Conservation (phyloP, 2,329 filamentous ascomycete species). For the Curvularia hawaiiensis region DNA sequence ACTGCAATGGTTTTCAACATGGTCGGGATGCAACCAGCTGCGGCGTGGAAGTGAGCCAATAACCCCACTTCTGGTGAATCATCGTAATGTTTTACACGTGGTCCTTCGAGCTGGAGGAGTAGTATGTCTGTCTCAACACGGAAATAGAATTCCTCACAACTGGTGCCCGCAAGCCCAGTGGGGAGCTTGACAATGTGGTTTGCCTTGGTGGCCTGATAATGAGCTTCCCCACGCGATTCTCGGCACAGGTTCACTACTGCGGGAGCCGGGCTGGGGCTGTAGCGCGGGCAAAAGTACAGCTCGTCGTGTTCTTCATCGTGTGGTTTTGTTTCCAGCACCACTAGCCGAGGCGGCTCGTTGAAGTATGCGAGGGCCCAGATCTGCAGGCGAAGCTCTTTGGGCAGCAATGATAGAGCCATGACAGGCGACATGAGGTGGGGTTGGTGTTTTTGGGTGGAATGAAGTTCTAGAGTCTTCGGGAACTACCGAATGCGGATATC, state of each 20-base stretch:
- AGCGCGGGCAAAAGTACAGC: constrained; percentile 28
- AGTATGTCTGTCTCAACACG: constrained; percentile 28
- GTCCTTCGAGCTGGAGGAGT: constrained; percentile 20
- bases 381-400: constrained; percentile 32
- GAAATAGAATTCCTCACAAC: constrained; percentile 22
- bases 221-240: constrained; percentile 27
- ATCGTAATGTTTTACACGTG: constrained; percentile 23
- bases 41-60: constrained; percentile 25
- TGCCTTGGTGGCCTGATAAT: constrained; percentile 23
- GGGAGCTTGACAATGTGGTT: constrained; percentile 20
- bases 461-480: constrained; percentile 3
- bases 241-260: constrained; percentile 24
- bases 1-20: constrained; percentile 20
- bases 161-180: neutral
- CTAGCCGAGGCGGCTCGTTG: constrained; percentile 25
- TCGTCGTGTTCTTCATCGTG: constrained; percentile 27
- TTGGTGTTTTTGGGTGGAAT: neutral
- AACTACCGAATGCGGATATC: constrained; percentile 8
- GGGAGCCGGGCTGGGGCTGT: constrained; percentile 25
- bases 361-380: constrained; percentile 29
- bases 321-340: constrained; percentile 21
- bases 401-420: constrained; percentile 29
- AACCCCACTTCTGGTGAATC: constrained; percentile 27
- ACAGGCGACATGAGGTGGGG: neutral
- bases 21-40: constrained; percentile 14